Conservation (phyloP, 345 rosid species). For the Hypericum androsaemum region DNA sequence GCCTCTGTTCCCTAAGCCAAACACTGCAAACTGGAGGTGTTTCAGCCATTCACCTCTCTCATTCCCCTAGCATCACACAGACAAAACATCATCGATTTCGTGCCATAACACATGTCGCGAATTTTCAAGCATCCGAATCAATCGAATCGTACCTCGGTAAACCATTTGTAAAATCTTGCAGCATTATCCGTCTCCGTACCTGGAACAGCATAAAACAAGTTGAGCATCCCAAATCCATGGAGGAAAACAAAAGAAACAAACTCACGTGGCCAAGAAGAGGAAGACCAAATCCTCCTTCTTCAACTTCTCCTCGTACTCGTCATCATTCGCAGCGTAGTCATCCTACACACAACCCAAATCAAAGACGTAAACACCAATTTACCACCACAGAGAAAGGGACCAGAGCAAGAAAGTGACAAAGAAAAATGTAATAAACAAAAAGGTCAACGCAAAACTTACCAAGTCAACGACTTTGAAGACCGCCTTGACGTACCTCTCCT, state of each 20-base stretch:
- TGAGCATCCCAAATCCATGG: too few species aligned
- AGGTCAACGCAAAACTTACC: constrained; percentile 29
- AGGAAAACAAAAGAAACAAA: neutral
- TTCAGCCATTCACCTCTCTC: constrained; percentile 71
- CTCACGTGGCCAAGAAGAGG: constrained; percentile 96
- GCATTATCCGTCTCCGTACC: constrained; percentile 99
- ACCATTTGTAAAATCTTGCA: constrained; percentile 98
- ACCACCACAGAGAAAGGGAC: neutral
- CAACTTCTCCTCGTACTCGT: constrained; percentile 82
- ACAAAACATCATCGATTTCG: constrained; percentile 3
- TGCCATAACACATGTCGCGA: constrained; percentile 3
- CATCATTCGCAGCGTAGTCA: constrained; percentile 91
- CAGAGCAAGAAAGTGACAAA: neutral
- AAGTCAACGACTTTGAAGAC: constrained; percentile 70
- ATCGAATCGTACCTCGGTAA: constrained; percentile 54
- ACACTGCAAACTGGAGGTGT: constrained; percentile 69
- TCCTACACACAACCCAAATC: constrained; percentile 36
- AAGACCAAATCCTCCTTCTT: constrained; percentile 72
- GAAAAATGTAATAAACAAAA: neutral
- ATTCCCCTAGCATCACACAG: constrained; percentile 36
- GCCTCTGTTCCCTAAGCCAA: constrained; percentile 96
- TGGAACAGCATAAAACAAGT: constrained; percentile 9
- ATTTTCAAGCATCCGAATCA: constrained; percentile 10
- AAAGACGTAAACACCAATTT: too few species aligned
- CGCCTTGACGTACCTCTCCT: constrained; percentile 72